Base-by-base conservation (phyloP, 2,329 filamentous ascomycete genomes). In the Beauveria sp. region DNA sequence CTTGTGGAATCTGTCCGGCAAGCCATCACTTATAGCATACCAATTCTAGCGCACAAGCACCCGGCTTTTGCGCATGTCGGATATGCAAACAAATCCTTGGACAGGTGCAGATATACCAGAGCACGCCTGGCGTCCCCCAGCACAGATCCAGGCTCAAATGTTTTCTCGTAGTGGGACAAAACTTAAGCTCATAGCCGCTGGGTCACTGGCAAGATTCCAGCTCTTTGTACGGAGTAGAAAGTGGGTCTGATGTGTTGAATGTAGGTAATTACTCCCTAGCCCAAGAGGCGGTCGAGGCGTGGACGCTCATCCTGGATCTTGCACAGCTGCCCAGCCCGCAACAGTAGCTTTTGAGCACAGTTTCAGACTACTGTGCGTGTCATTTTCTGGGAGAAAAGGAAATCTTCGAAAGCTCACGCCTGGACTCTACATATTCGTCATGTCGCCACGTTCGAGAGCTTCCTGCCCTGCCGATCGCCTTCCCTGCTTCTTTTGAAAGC, bases 201-300 rank as follows among this genome's bases (percentile, higher is more conserved):
- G 37, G 22, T 30, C 37, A 7, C 2, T 52, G 24, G n/a, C 44
- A 59, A 59, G 47, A 52, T 52, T 59, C 37, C 55, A 47, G 46
- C 47, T 30, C 28, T 2, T 6, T 14, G 34, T 14, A 37, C 34
- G 5, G 5, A 37, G 34, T 26, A 28, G 57, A 59, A 59, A 53
- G 57, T 59, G 57, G 57, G 57, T 53, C 57, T 44, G 26, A 9
- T 20, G 10, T 30, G 56, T 30, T 54, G 50, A 59, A 22, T 50
- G 55, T 26, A 24, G 22, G 22, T 24, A 24, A 24, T 24, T 24
- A 24, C 22, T 24, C 22, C 26, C 26, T 43, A 37, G 30, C 44
- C 46, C 22, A 41, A 30, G 44, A 50, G 18, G 37, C 30, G 12
- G 20, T 41, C 28, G 26, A 51, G 34, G 41, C 12, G 52, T 57